Conservation (phyloP, 1,284 basidiomycete genomes). For the Leccinum fallax region DNA sequence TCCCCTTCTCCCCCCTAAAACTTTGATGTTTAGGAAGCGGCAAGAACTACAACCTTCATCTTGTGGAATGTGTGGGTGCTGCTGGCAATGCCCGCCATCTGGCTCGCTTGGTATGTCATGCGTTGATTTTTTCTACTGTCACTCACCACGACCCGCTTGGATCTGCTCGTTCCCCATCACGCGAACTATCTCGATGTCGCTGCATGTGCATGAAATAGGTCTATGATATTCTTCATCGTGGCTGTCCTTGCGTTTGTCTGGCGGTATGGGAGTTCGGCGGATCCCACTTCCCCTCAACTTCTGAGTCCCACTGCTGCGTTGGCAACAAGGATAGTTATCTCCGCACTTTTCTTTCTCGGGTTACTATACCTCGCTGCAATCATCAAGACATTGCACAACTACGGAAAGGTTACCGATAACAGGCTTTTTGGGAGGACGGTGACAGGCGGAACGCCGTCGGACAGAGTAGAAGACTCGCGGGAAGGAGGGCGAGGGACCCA, state of each 20-base stretch:
- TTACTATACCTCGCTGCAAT: slow-evolving; percentile 64
- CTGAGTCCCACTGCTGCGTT: slow-evolving; percentile 41
- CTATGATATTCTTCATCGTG: slow-evolving; percentile 68
- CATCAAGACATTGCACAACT: slow-evolving; percentile 61
- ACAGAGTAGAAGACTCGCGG: not conserved
- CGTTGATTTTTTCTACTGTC: not conserved
- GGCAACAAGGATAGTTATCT: slow-evolving; percentile 58
- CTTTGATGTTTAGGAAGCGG: slow-evolving; percentile 56
- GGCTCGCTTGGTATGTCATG: slow-evolving; percentile 64
- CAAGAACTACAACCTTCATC: slow-evolving; percentile 62
- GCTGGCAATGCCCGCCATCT: slow-evolving; percentile 71
- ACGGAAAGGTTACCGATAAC: slow-evolving; percentile 40
- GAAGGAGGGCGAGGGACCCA: slow-evolving; percentile 4
- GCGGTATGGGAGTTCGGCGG: slow-evolving; percentile 59
- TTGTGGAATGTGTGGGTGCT: slow-evolving; percentile 84
- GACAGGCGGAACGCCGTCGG: not conserved
- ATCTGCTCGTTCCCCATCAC: not conserved
- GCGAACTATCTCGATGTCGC: not conserved
- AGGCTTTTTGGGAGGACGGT: not conserved
- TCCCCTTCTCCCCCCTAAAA: not conserved
- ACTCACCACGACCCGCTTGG: slow-evolving; percentile 1
- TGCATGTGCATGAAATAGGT: slow-evolving; percentile 40
- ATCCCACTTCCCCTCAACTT: slow-evolving; percentile 41
- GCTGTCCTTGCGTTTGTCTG: slow-evolving; percentile 75
- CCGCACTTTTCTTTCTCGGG: slow-evolving; percentile 58